Percentiles rank a stretch among this genome's conserved stretches.
Conservation (phyloP, 1,139 yeast genomes). For the Protomyces pachydermus region DNA sequence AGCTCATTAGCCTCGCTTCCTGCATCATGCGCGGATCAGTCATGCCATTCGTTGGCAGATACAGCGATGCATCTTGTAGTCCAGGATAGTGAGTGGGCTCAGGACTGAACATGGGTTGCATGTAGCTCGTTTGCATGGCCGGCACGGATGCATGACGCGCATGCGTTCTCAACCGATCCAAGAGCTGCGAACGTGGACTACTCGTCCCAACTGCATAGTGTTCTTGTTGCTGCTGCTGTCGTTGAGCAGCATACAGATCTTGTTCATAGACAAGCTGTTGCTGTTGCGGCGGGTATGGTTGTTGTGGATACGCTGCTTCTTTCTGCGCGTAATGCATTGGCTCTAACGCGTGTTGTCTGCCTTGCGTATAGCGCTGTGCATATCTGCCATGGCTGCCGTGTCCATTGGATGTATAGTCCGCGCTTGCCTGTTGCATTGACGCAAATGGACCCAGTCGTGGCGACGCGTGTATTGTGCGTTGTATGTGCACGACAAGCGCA, state of each 20-base stretch:
- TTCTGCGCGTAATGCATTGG: neutral
- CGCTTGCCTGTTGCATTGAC: too few species aligned
- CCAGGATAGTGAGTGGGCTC: neutral
- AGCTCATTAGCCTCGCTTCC: neutral
- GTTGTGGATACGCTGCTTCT: neutral
- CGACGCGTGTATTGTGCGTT: too few species aligned
- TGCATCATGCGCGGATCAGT: neutral
- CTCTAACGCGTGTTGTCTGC: neutral
- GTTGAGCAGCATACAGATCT: neutral
- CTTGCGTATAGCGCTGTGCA: neutral
- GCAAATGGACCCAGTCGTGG: too few species aligned
- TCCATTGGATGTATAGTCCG: too few species aligned
- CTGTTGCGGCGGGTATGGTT: neutral
- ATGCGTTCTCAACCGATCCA: slow-evolving; percentile 11
- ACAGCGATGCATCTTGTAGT: neutral
- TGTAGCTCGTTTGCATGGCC: neutral
- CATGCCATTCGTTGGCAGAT: neutral
- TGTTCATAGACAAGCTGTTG: neutral
- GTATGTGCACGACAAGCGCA: too few species aligned
- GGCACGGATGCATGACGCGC: neutral
- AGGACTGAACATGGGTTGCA: neutral
- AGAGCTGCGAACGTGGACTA: slow-evolving; percentile 13
- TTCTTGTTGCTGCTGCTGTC: neutral
- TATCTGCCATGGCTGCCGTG: neutral
- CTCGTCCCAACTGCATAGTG: neutral